Conservation (phyloP, 2,329 filamentous ascomycete species). For the Xylariomycetidae sp. region DNA sequence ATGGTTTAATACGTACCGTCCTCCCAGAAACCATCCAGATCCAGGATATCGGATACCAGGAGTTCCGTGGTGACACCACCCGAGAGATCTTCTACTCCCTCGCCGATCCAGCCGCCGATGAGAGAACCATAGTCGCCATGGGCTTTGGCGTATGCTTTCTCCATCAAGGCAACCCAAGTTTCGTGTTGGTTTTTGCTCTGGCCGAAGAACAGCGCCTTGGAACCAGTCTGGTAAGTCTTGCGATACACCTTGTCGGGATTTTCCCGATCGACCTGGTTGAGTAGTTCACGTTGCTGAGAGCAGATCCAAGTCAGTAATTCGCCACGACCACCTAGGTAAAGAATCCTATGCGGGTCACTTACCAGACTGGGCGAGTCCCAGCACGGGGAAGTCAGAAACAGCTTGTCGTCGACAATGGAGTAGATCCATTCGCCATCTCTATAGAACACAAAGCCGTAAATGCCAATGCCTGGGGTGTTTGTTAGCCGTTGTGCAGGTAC, state of each 20-base stretch:
- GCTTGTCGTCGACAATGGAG: constrained; percentile 85
- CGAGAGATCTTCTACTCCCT: constrained; percentile 55
- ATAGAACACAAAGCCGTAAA: constrained; percentile 88
- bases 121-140: constrained; percentile 74
- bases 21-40: constrained; percentile 78
- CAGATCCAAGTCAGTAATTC: too few relatives aligned
- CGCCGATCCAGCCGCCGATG: constrained; percentile 65
- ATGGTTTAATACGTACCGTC: too few relatives aligned
- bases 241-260: constrained; percentile 69
- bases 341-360: too few relatives aligned
- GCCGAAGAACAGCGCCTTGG: constrained; percentile 73
- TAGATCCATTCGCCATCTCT: constrained; percentile 89
- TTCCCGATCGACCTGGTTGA: constrained; percentile 70
- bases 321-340: too few relatives aligned
- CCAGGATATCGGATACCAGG: constrained; percentile 65
- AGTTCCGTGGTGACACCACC: constrained; percentile 68
- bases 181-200: constrained; percentile 72
- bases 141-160: constrained; percentile 81
- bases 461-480: constrained; percentile 63
- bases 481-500: too few relatives aligned
- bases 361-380: constrained; percentile 75
- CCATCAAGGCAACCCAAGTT: constrained; percentile 75
- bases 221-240: constrained; percentile 68
- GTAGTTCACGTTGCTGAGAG: constrained; percentile 68
- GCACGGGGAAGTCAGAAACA: constrained; percentile 76